Evolutionary conservation across 106 monocot genomes (phyloP).

Genomic region (Dioscorea zingiberensis): DNA sequence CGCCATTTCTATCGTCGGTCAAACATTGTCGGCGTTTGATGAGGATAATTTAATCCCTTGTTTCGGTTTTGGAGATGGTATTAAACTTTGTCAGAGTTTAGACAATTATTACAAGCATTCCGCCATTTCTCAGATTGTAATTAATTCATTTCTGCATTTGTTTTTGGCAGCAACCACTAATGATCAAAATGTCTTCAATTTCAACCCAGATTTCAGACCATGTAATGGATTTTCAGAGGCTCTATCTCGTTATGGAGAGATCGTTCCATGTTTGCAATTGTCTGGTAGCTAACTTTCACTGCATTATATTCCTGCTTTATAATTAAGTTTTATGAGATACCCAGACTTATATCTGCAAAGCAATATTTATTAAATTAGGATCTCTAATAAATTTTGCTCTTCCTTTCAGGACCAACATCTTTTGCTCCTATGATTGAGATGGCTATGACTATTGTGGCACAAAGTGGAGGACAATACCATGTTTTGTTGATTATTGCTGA

Average conservation of each 20-base stretch:
- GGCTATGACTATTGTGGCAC: slow-evolving; percentile 62
- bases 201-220: slow-evolving; percentile 38
- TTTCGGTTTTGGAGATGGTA: slow-evolving; percentile 98
- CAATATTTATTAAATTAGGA: too few species aligned
- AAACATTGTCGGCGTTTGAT: slow-evolving; percentile 76
- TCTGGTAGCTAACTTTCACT: slow-evolving; percentile 38
- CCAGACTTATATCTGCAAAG: too few species aligned
- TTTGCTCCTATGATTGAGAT: slow-evolving; percentile 81
- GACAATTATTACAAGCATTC: too few species aligned
- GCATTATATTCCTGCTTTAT: background rate
- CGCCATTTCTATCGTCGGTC: slow-evolving; percentile 89
- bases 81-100: too few species aligned
- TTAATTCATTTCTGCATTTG: background rate
- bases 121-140: too few species aligned
- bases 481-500: slow-evolving; percentile 83
- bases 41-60: slow-evolving; percentile 94
- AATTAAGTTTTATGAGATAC: too few species aligned
- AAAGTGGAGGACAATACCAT: slow-evolving; percentile 81
- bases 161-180: slow-evolving; percentile 54
- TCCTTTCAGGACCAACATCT: slow-evolving; percentile 60
- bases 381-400: background rate
- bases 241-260: slow-evolving; percentile 50
- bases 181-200: slow-evolving; percentile 70
- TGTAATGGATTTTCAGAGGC: slow-evolving; percentile 67
- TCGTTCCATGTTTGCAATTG: slow-evolving; percentile 49